Percentiles rank a stretch among this genome's conserved stretches.
These are phyloP conservation scores for Penicillium parvum DNA, from an alignment of 495 filamentous ascomycete species.

Conservation along the genomic window DNA sequence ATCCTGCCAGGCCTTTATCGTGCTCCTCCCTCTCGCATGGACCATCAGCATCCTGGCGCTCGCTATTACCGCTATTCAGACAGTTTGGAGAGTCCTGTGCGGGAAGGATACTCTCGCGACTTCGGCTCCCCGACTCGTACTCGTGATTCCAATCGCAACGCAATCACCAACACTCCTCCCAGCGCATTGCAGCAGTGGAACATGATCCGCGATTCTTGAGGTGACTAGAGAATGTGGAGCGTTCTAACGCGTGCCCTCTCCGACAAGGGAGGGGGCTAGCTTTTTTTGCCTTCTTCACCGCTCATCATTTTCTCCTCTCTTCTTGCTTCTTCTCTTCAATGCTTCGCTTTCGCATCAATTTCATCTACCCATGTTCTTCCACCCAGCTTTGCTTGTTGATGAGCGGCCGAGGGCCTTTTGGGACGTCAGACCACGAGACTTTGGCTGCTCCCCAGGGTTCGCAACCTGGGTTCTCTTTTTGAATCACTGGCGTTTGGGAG, in stretches of 20 bases:
- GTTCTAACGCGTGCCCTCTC: too few species aligned
- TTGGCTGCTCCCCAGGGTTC: not conserved
- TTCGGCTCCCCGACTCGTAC: not conserved
- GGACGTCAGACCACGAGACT: not conserved
- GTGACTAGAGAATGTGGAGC: too few species aligned
- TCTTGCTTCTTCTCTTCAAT: too few species aligned
- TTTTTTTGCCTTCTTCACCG: too few species aligned
- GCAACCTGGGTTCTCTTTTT: not conserved
- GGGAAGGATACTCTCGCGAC: not conserved
- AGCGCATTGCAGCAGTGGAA: not conserved
- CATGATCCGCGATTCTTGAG: too few species aligned
- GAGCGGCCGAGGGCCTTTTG: not conserved
- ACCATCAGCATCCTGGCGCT: not conserved
- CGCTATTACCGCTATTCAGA: not conserved
- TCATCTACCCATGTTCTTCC: not conserved
- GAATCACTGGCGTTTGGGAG: not conserved
- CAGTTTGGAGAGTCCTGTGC: not conserved
- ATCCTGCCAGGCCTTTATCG: constrained; percentile 1
- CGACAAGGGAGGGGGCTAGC: too few species aligned
- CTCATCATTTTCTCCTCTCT: too few species aligned
- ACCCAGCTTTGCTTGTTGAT: not conserved
- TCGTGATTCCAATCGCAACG: too few species aligned
- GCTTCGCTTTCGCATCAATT: too few species aligned
- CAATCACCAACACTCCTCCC: too few species aligned
- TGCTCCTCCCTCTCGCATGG: not conserved